A percentile compares a stretch with the other conserved stretches of the same genome.
phyloP scores from a whole-genome alignment of 2,329 filamentous ascomycete species.

The Alternaria triticina region DNA sequence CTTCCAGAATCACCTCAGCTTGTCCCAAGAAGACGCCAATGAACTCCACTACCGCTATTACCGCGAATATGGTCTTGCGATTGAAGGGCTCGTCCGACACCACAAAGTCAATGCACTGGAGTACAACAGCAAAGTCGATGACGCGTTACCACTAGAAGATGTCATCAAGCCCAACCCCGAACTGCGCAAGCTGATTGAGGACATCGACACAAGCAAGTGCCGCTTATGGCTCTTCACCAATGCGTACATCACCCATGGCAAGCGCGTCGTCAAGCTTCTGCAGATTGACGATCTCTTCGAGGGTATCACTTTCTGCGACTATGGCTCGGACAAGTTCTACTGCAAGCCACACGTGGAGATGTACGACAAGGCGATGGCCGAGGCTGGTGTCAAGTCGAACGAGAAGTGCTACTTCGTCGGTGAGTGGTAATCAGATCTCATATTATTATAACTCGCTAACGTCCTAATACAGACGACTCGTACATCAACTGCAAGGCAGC shows the following conservation, averaged over 20 bases:
- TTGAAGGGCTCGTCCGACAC: constrained; percentile 90
- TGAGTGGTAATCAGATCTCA: constrained; percentile 54
- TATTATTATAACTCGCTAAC: constrained; percentile 15
- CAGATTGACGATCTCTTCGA: constrained; percentile 89
- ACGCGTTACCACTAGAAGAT: constrained; percentile 85
- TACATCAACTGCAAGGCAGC: constrained; percentile 80
- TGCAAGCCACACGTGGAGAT: constrained; percentile 87
- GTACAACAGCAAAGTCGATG: constrained; percentile 94
- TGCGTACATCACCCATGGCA: constrained; percentile 88
- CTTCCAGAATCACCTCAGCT: constrained; percentile 72
- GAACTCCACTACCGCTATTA: constrained; percentile 92
- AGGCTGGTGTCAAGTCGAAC: constrained; percentile 72
- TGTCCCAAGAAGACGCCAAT: constrained; percentile 79
- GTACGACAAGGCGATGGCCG: constrained; percentile 86
- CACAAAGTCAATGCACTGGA: constrained; percentile 95
- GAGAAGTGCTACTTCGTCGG: constrained; percentile 91
- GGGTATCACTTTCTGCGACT: constrained; percentile 94
- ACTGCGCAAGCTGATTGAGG: constrained; percentile 76
- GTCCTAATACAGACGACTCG: constrained; percentile 74
- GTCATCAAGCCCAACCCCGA: constrained; percentile 80
- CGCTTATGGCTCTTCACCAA: constrained; percentile 96
- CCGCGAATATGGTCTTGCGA: constrained; percentile 93
- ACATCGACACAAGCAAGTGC: constrained; percentile 83
- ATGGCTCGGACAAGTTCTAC: constrained; percentile 72
- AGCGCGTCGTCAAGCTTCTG: constrained; percentile 79